Conservation (phyloP, 495 filamentous ascomycete species). For the Amphirosellinia nigrospora region DNA sequence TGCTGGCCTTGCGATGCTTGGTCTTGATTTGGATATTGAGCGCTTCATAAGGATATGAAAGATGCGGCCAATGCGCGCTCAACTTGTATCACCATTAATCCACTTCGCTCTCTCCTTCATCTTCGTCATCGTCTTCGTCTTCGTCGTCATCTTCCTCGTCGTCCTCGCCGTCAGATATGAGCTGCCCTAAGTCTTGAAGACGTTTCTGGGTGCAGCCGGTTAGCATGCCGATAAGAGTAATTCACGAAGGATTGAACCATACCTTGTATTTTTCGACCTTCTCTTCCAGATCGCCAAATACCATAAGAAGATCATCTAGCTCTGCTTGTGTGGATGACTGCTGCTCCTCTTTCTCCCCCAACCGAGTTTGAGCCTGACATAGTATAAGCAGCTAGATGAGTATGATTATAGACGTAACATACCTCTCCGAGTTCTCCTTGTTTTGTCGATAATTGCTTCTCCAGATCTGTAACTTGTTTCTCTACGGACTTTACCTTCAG, state of each 20-base stretch:
- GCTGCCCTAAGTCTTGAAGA: slow-evolving; percentile 73
- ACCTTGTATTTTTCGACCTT: slow-evolving; percentile 84
- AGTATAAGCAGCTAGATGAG: slow-evolving; percentile 16
- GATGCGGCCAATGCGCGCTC: not conserved
- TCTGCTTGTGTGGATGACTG: slow-evolving; percentile 69
- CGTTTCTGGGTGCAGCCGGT: slow-evolving; percentile 60
- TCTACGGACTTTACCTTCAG: slow-evolving; percentile 38
- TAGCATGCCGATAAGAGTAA: slow-evolving; percentile 26
- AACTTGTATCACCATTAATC: slow-evolving; percentile 1
- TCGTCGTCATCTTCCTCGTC: slow-evolving; percentile 70
- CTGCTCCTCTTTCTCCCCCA: slow-evolving; percentile 67
- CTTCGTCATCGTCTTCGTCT: too few relatives aligned
- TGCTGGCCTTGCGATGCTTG: not conserved
- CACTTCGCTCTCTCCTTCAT: slow-evolving; percentile 25
- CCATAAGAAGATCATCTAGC: slow-evolving; percentile 83
- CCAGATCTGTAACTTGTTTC: slow-evolving; percentile 30
- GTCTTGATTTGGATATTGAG: not conserved
- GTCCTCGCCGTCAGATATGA: slow-evolving; percentile 80
- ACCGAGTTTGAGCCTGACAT: slow-evolving; percentile 42
- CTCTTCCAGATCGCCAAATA: slow-evolving; percentile 88
- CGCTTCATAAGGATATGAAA: not conserved
- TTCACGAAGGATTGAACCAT: slow-evolving; percentile 22
- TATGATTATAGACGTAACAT: slow-evolving; percentile 24
- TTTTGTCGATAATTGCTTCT: slow-evolving; percentile 35
- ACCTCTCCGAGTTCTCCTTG: slow-evolving; percentile 38